A percentile compares a stretch with the other conserved stretches of the same genome.
These are phyloP conservation scores for Dioscorea alata DNA, from an alignment of 106 monocot species.

Conservation along the genomic window DNA sequence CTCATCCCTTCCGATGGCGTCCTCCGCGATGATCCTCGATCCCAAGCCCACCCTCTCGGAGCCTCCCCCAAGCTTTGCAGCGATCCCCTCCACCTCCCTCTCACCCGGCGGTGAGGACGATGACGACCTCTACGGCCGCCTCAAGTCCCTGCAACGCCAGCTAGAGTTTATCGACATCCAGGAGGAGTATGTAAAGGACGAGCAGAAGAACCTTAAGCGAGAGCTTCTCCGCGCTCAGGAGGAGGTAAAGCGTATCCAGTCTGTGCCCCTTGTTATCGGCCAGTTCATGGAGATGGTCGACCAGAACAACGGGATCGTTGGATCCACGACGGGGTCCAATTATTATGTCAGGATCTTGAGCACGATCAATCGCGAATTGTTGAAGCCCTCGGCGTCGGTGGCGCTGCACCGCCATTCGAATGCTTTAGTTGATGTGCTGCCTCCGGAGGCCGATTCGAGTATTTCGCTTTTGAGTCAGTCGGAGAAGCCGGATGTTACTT, in stretches of 20 bases:
- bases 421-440: constrained; percentile 91
- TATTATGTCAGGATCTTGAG: constrained; percentile 94
- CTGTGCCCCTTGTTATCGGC: constrained; percentile 95
- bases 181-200: constrained; percentile 99
- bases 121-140: constrained; percentile 72
- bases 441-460: constrained; percentile 95
- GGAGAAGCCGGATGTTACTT: constrained; percentile 78
- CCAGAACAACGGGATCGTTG: constrained; percentile 96
- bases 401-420: constrained; percentile 96
- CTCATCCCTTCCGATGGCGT: constrained; percentile 28
- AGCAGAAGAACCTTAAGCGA: constrained; percentile 99
- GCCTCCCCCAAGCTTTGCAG: constrained; percentile 35
- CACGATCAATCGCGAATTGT: constrained; percentile 85
- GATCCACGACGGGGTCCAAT: constrained; percentile 95
- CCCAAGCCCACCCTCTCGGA: constrained; percentile 24
- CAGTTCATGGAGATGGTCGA: constrained; percentile 99
- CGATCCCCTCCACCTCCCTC: constrained; percentile 6
- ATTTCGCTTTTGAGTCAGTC: constrained; percentile 68
- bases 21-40: constrained; percentile 47
- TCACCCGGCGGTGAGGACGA: constrained; percentile 41
- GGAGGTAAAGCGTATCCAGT: constrained; percentile 99
- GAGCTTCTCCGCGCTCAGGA: constrained; percentile 96
- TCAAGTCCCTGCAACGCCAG: constrained; percentile 82
- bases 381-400: constrained; percentile 92
- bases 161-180: constrained; percentile 96